Evolutionary conservation across 495 filamentous ascomycete genomes (phyloP).

Genomic region (Entonaema liquescens): DNA sequence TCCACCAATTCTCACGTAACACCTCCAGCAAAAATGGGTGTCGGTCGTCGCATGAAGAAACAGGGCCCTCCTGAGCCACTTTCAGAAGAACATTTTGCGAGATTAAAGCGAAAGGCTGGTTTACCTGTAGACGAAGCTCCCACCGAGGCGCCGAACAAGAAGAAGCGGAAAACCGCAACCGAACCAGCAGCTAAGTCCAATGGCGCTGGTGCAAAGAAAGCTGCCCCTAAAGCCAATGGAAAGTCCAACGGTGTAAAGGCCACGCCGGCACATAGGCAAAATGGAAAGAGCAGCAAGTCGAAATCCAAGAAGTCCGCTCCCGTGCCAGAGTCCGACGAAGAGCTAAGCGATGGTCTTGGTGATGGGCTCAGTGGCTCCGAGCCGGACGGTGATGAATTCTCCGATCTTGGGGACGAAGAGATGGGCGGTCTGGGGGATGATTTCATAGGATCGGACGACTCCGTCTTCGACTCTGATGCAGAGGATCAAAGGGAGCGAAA

Average conservation of each 20-base stretch:
- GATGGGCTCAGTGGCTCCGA: conserved; percentile 64
- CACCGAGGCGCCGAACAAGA: conserved; percentile 59
- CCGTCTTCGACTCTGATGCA: conserved; percentile 80
- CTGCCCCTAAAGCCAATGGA: conserved; percentile 46
- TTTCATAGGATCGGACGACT: conserved; percentile 66
- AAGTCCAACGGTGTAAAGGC: conserved; percentile 49
- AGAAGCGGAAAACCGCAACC: conserved; percentile 72
- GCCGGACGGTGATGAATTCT: conserved; percentile 61
- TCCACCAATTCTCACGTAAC: background rate
- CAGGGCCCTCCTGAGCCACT: conserved; percentile 86
- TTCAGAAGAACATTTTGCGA: conserved; percentile 79
- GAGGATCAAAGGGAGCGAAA: conserved; percentile 66
- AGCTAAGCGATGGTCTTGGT: conserved; percentile 59
- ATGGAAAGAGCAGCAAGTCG: conserved; percentile 52
- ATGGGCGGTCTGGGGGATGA: conserved; percentile 59
- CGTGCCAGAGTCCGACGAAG: conserved; percentile 61
- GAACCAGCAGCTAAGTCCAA: conserved; percentile 58
- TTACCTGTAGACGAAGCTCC: conserved; percentile 58
- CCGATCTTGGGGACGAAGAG: conserved; percentile 50
- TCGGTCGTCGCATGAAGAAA: conserved; percentile 91
- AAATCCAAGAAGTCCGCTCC: conserved; percentile 60
- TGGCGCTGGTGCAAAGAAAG: conserved; percentile 29
- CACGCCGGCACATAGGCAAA: conserved; percentile 40
- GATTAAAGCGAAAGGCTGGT: conserved; percentile 78
- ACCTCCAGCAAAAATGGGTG: conserved; percentile 69